These are phyloP conservation scores for Phaseolus lunatus DNA, from an alignment of 306 rosid species.

Conservation along the genomic window DNA sequence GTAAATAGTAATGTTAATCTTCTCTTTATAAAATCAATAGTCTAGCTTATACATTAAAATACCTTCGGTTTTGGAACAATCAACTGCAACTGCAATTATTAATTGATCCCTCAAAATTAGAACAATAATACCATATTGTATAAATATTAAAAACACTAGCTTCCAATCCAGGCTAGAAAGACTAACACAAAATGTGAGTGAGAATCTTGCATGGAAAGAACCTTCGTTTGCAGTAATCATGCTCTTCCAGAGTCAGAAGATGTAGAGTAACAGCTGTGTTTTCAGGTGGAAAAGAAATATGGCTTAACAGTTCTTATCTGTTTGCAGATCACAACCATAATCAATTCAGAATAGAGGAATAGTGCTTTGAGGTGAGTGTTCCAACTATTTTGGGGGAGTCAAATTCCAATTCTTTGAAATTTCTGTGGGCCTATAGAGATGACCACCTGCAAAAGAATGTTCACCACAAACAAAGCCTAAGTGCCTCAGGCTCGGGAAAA, in stretches of 20 bases:
- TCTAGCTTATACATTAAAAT: constrained; percentile 7
- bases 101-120: constrained; percentile 34
- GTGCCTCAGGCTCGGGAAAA: constrained; percentile 22
- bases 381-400: constrained; percentile 54
- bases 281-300: constrained; percentile 2
- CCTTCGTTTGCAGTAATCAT: constrained; percentile 7
- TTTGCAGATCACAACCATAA: constrained; percentile 30
- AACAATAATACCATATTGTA: constrained; percentile 11
- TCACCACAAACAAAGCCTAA: constrained; percentile 31
- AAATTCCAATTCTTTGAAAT: constrained; percentile 61
- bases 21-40: not conserved
- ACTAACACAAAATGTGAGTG: constrained; percentile 1
- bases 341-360: constrained; percentile 31
- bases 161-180: not conserved
- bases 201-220: not conserved
- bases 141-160: constrained; percentile 11
- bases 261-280: not conserved
- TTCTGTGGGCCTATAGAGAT: constrained; percentile 58
- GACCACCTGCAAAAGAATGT: constrained; percentile 62
- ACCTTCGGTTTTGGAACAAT: constrained; percentile 12
- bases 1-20: not conserved
- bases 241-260: constrained; percentile 36
- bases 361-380: constrained; percentile 30
- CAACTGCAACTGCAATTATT: constrained; percentile 20
- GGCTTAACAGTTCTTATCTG: constrained; percentile 29